Percentiles rank a stretch among this genome's conserved stretches.
phyloP scores from a whole-genome alignment of 371 early-diverging fungal species.

The Mucor indicus region DNA sequence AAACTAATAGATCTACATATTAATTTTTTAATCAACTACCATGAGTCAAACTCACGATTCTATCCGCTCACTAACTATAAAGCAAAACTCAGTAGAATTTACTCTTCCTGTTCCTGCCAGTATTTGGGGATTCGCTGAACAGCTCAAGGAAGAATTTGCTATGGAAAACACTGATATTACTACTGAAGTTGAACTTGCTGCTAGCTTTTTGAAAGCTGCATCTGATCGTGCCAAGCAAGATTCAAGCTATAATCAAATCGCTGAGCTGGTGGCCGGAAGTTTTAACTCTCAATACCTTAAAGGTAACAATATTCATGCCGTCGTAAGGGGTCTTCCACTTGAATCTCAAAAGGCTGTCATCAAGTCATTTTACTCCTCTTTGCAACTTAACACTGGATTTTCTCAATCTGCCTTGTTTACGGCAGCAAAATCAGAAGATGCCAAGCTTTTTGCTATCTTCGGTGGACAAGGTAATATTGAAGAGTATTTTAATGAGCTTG shows the following conservation, averaged over 20 bases:
- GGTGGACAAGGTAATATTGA: constrained; percentile 94
- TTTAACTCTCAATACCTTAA: constrained; percentile 68
- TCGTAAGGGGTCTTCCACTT: constrained; percentile 51
- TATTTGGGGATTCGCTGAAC: constrained; percentile 85
- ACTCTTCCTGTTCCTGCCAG: constrained; percentile 75
- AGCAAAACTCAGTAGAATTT: constrained; percentile 71
- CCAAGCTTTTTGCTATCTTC: constrained; percentile 80
- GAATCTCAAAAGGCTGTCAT: constrained; percentile 61
- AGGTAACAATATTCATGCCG: constrained; percentile 80
- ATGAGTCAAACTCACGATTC: constrained; percentile 11
- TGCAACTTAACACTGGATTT: constrained; percentile 35
- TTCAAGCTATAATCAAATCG: constrained; percentile 59
- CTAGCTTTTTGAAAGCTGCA: constrained; percentile 68
- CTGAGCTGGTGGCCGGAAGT: constrained; percentile 69
- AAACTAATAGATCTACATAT: background rate
- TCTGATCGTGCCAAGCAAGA: constrained; percentile 54
- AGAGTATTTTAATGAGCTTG: constrained; percentile 90
- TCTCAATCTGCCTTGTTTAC: constrained; percentile 55
- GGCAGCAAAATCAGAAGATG: constrained; percentile 59
- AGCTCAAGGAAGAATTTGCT: constrained; percentile 73
- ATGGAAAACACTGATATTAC: constrained; percentile 46
- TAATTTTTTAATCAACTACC: background rate
- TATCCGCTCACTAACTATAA: constrained; percentile 74
- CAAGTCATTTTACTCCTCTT: constrained; percentile 74
- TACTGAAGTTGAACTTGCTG: constrained; percentile 68